These are phyloP conservation scores for Fusarium incarnatum DNA, from an alignment of 2,329 filamentous ascomycete genomes.

Conservation along the genomic window DNA sequence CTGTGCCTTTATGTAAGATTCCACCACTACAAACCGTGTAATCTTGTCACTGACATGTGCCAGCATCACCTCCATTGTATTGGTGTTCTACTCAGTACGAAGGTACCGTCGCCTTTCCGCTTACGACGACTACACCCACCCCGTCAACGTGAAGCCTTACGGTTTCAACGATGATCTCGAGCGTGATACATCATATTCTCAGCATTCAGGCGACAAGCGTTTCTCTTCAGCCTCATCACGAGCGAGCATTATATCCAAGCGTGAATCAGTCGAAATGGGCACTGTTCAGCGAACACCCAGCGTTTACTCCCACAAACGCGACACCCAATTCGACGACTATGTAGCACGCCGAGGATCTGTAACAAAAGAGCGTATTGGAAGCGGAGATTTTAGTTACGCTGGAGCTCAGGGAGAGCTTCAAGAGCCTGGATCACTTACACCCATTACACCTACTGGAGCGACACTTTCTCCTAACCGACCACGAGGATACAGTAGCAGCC, in stretches of 20 bases:
- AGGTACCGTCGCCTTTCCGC: slow-evolving; percentile 61
- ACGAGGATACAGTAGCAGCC: slow-evolving; percentile 45
- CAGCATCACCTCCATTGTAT: slow-evolving; percentile 54
- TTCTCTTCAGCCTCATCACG: slow-evolving; percentile 46
- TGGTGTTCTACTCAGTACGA: slow-evolving; percentile 60
- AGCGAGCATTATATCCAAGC: slow-evolving; percentile 46
- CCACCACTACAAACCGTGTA: not conserved
- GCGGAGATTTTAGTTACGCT: slow-evolving; percentile 50
- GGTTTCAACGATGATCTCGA: slow-evolving; percentile 56
- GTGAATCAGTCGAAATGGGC: slow-evolving; percentile 40
- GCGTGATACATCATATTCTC: slow-evolving; percentile 45
- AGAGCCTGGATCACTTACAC: slow-evolving; percentile 12
- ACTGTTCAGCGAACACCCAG: slow-evolving; percentile 43
- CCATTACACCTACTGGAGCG: not conserved
- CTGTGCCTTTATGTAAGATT: slow-evolving; percentile 60
- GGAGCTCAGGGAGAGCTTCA: slow-evolving; percentile 30
- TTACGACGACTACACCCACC: slow-evolving; percentile 64
- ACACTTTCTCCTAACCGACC: slow-evolving; percentile 39
- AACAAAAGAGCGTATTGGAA: slow-evolving; percentile 44
- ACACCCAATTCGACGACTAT: slow-evolving; percentile 62
- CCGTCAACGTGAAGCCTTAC: slow-evolving; percentile 62
- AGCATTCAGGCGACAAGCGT: slow-evolving; percentile 46
- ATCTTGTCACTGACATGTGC: slow-evolving; percentile 6
- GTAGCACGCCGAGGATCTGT: slow-evolving; percentile 51
- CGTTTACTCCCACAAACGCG: slow-evolving; percentile 59